Evolutionary conservation across 306 rosid genomes (phyloP), one percentile per base, ranked within the genome.

Genomic region (Glycine soja): DNA sequence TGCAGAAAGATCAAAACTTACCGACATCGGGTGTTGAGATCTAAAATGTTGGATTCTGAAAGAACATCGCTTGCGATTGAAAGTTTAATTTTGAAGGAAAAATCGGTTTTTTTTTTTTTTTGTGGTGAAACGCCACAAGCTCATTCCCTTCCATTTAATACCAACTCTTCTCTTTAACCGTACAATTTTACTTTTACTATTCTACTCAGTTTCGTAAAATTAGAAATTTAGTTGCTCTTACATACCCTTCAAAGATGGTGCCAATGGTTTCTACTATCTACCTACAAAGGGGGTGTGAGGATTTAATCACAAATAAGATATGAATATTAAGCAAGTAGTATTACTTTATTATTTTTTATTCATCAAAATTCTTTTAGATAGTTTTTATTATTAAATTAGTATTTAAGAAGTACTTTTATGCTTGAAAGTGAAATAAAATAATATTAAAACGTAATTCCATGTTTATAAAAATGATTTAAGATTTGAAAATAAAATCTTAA

Each of bases 1-100:
- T 38, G 12, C 9, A 11, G 6, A 51, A 5, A 38, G 5, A 56
- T 24, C 0, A n/a, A 24, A 68, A 78, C 76, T 74, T 75, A 86
- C 89, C 76, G 86, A 58, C 63, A 75, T 82, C 43, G 70, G 9
- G 11, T 66, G n/a, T 75, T n/a, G 15, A 69, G 82, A 82, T 74
- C 84, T 46, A 46, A 38, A 18, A 68, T 8, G 19, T 7, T 18
- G 6, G 46, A 1, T 45, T 52, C 4, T 45, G 59, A 64, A 71
- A 6, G 53, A 34, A 58, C 73, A 10, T 42, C 7, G 6, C 13
- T 1, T 59, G 15, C 36, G 2, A 0, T 48, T 47, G 34, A 68
- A 16, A 78, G 4, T 32, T 34, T 36, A 38, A 73, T 54, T 10
- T 15, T 54, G 40, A 73, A 36, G 50, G 5, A 18, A 42, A 11